phyloP scores from a whole-genome alignment of 2,329 filamentous ascomycete genomes.

The Kalaharituber pfeilii region DNA sequence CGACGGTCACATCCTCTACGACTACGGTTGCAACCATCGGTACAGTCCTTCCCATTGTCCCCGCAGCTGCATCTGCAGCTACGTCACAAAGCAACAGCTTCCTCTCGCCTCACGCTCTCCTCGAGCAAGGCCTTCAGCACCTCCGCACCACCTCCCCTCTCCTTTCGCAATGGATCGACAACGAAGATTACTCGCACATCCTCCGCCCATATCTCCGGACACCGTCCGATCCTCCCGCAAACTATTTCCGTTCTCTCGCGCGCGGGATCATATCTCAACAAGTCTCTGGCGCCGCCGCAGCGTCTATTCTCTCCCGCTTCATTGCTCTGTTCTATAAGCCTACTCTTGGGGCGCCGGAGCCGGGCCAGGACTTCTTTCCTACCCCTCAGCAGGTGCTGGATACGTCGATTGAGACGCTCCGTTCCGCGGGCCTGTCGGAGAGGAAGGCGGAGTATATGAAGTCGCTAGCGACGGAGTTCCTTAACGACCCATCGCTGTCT shows the following conservation, averaged over 20 bases:
- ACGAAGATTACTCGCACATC: neutral
- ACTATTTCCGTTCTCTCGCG: slow-evolving; percentile 69
- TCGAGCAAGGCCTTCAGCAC: neutral
- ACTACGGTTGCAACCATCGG: neutral
- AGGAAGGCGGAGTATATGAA: slow-evolving; percentile 91
- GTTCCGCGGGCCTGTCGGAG: slow-evolving; percentile 75
- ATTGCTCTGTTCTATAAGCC: slow-evolving; percentile 47
- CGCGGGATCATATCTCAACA: slow-evolving; percentile 93
- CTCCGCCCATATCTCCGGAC: neutral
- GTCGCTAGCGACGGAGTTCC: slow-evolving; percentile 70
- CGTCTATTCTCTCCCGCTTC: slow-evolving; percentile 75
- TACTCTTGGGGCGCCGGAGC: slow-evolving; percentile 23
- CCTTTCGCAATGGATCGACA: neutral
- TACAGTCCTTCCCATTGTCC: neutral
- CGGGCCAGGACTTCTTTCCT: slow-evolving; percentile 41
- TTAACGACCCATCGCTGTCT: slow-evolving; percentile 53
- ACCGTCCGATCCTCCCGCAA: slow-evolving; percentile 24
- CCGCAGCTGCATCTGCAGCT: neutral
- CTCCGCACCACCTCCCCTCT: neutral
- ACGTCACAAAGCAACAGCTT: too few species aligned
- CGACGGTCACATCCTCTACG: neutral
- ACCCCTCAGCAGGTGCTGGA: slow-evolving; percentile 53
- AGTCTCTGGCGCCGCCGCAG: slow-evolving; percentile 81
- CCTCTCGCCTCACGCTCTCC: neutral
- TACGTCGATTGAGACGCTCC: slow-evolving; percentile 47